Base-by-base conservation (phyloP, 768 basidiomycete species). In the Leucocoprinus leucothites region DNA sequence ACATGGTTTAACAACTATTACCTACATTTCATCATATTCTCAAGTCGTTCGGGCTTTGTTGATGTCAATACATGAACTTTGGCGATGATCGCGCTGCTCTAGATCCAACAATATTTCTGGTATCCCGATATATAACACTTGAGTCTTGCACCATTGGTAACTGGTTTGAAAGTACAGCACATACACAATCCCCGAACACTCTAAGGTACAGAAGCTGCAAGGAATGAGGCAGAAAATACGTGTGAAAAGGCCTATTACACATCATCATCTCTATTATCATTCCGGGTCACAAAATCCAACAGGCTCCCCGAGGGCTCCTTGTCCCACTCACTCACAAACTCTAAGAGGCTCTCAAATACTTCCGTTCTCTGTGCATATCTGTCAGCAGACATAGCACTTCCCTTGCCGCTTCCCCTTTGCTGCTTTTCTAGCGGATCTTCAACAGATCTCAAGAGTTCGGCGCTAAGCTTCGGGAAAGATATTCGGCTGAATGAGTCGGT, bases 281-380 rank as follows among this genome's bases (percentile, higher is more conserved):
- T 66, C 25, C 70, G 67, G 57, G 85, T 80, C 34, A 91, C 74
- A 62, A 88, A 67, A 62, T 88, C 82, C 65, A 87, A 64, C 64
- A 92, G 68, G 60, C 81, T 81, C 52, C 79, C 79, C 3, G 69
- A 67, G 1, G 89, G 90, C 67, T 92, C 81, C 68, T 86, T 92
- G 57, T 81, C 82, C 21, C 77, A 74, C 49, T 80, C 77, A 25
- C 77, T 74, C 11, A 92, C 75, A 66, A 86, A 88, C 58, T 68
- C 74, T 74, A 91, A 68, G 56, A 93, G 59, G 31, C 66, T 66
- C 65, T 91, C 86, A 64, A 91, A 91, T 56, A 88, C 79, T 58
- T 82, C 80, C 49, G 79, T 86, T 35, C 90, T 77, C 69, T 87
- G 84, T 36, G 69, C 70, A 66, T 84, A 90, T 59, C 80, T 71